Evolutionary conservation across 768 basidiomycete genomes (phyloP), one percentile per base, ranked within the genome.

Genomic region (Tephrocybe sp.): DNA sequence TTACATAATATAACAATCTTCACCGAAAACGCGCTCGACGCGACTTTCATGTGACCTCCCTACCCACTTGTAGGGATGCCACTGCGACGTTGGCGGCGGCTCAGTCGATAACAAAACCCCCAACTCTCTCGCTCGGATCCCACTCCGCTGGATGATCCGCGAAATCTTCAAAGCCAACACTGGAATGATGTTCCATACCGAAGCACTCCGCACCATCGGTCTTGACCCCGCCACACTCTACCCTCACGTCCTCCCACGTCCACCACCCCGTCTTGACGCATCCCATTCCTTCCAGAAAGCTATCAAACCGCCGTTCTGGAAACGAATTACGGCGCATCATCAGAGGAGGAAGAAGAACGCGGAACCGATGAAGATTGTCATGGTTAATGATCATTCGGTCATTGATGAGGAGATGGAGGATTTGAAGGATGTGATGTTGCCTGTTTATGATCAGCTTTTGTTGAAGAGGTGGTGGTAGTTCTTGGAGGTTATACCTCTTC

Each of bases 401-500:
- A 47, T 55, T 3, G 51, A 54, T 18, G 73, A 83, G 54, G 81
- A 81, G 53, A 67, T 76, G 15, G 72, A 81, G 52, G 83, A 86
- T 24, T 55, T 80, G 5, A 59, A 56, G 7, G 83, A 85, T 48
- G 74, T 75, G 6, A 49, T 78, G 6, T 67, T 66, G 31, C 76
- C 71, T 1, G 47, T 69, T 1, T 80, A 78, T 56, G 84, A 84
- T 57, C 71, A 80, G 50, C 72, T 87, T 8, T 39, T 48, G n/a
- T 25, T 68, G 19, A 47, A 64, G 13, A 58, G 44, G 37, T 23
- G 10, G 4, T 86, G 84, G 85, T 86, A 84, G 84, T 39, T 78
- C 27, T 69, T 86, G 18, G 84, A 86, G 60, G 10, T 74, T 13
- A 33, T 73, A 11, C 78, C 74, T 0, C 38, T 68, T 11, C 57